A percentile compares a stretch with the other conserved stretches of the same genome.
phyloP scores from a whole-genome alignment of 2,329 filamentous ascomycete genomes.

The Scorias spongiosa region DNA sequence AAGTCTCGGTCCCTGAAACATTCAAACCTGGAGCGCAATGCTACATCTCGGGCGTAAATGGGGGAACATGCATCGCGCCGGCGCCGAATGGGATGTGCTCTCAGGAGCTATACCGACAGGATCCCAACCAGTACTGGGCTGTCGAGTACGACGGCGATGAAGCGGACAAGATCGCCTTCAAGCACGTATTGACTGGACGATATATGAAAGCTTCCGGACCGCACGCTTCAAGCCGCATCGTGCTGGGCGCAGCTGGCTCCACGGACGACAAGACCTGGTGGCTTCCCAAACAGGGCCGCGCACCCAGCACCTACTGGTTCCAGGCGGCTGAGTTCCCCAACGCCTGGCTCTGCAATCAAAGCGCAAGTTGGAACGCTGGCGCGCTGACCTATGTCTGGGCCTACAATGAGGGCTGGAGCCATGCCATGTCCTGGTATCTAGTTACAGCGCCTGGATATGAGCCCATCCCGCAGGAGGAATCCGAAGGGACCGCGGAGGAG shows the following conservation, averaged over 20 bases:
- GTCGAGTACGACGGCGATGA: background rate
- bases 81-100: background rate
- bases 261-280: background rate
- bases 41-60: background rate
- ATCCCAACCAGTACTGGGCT: background rate
- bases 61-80: background rate
- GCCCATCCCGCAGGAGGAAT: background rate
- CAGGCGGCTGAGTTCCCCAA: background rate
- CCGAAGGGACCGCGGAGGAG: too few relatives aligned
- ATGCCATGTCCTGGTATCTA: background rate
- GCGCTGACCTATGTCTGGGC: background rate
- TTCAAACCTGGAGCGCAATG: background rate
- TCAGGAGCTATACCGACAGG: background rate
- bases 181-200: background rate
- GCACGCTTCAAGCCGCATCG: background rate
- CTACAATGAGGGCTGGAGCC: background rate
- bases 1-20: background rate
- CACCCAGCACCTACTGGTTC: background rate
- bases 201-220: background rate
- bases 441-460: background rate
- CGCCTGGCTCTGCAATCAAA: background rate
- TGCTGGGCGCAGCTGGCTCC: background rate
- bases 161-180: background rate
- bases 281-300: background rate
- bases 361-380: background rate